Conservation (phyloP, 176 grass and related monocot species). For the Oryza longistaminata region DNA sequence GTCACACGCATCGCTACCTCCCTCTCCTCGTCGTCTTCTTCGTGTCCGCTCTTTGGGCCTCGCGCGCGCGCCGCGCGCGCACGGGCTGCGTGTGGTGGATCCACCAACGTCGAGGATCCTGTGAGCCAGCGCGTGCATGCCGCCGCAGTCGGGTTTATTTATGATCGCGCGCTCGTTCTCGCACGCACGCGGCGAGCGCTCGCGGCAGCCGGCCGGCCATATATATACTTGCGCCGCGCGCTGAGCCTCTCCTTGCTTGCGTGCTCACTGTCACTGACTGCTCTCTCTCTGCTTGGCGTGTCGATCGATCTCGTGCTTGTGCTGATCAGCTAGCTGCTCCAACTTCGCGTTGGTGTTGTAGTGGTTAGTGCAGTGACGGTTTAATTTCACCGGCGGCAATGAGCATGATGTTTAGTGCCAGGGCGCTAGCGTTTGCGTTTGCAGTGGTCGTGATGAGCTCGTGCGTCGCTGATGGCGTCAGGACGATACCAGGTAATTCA, state of each 20-base stretch:
- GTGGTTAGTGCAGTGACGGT: neutral
- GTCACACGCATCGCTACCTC: constrained; percentile 15
- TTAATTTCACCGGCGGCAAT: neutral
- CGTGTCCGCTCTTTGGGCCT: neutral
- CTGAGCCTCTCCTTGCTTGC: neutral
- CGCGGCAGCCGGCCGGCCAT: neutral
- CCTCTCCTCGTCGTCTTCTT: neutral
- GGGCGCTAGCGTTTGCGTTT: neutral
- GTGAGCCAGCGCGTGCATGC: constrained; percentile 29
- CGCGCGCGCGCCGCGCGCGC: neutral
- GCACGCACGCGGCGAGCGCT: constrained; percentile 9
- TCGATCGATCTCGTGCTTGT: neutral
- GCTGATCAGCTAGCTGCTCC: neutral
- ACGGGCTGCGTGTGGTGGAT: constrained; percentile 48
- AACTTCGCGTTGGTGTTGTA: neutral
- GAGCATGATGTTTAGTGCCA: neutral
- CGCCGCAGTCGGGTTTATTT: constrained; percentile 17
- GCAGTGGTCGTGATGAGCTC: neutral
- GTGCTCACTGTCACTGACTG: neutral
- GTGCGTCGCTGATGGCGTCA: constrained; percentile 21
- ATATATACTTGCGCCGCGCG: neutral
- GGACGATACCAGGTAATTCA: constrained; percentile 32
- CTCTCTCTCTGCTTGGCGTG: neutral
- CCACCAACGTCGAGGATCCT: constrained; percentile 34
- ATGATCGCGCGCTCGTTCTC: constrained; percentile 8